These are phyloP conservation scores for Ammopiptanthus mongolicus DNA, from an alignment of 306 rosid genomes.

Conservation along the genomic window DNA sequence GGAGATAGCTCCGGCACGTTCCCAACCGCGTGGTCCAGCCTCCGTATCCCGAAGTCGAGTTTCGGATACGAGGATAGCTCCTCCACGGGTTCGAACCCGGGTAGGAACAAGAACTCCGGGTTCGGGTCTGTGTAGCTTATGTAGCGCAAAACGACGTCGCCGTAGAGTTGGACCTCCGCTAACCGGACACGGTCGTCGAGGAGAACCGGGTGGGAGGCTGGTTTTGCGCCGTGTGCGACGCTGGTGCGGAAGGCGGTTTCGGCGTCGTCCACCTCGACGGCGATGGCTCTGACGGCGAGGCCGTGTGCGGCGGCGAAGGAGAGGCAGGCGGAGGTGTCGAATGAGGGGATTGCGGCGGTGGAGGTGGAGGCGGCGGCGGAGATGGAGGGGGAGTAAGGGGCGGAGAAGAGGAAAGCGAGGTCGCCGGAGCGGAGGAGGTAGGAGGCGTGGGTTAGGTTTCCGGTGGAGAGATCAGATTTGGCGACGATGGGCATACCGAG, in stretches of 20 bases:
- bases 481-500: constrained; percentile 78
- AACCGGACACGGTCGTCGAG: constrained; percentile 42
- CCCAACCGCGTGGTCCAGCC: constrained; percentile 91
- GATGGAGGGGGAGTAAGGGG: constrained; percentile 68
- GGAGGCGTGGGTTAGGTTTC: constrained; percentile 71
- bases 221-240: constrained; percentile 57
- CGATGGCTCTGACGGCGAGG: constrained; percentile 76
- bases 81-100: constrained; percentile 54
- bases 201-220: constrained; percentile 35
- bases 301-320: constrained; percentile 66
- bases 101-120: constrained; percentile 51
- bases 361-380: constrained; percentile 15
- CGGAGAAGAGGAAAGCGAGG: constrained; percentile 83
- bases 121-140: constrained; percentile 47
- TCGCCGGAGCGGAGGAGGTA: constrained; percentile 87
- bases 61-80: constrained; percentile 30
- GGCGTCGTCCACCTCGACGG: constrained; percentile 69
- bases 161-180: constrained; percentile 73
- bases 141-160: constrained; percentile 83
- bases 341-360: constrained; percentile 59
- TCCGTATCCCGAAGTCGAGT: constrained; percentile 64
- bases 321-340: constrained; percentile 42
- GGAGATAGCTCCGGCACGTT: constrained; percentile 61
- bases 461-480: constrained; percentile 83
- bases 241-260: constrained; percentile 52